These are phyloP conservation scores for Suillus subluteus DNA, from an alignment of 768 basidiomycete species.

Conservation along the genomic window DNA sequence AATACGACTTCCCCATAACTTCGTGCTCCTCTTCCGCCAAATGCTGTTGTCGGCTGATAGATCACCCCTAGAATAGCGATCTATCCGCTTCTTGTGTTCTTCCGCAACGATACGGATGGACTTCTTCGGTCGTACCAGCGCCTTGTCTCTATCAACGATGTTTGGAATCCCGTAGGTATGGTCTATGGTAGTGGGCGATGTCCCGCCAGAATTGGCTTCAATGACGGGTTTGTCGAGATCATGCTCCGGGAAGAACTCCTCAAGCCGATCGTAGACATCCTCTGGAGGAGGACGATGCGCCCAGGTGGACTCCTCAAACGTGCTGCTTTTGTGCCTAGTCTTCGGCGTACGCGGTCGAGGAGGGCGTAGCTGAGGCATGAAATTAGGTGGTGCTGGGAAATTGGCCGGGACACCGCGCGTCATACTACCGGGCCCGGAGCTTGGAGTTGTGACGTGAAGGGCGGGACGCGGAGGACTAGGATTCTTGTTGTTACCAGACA, in stretches of 20 bases:
- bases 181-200: constrained; percentile 73
- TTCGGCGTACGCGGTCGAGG: constrained; percentile 31
- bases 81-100: constrained; percentile 79
- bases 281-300: constrained; percentile 90
- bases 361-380: constrained; percentile 21
- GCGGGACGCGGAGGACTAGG: constrained; percentile 27
- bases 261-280: constrained; percentile 89
- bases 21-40: constrained; percentile 84
- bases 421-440: constrained; percentile 16
- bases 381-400: constrained; percentile 24
- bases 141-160: constrained; percentile 36
- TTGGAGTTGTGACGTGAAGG: constrained; percentile 35
- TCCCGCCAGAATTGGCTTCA: constrained; percentile 79
- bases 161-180: constrained; percentile 42
- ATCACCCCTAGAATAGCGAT: constrained; percentile 68
- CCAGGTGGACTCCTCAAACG: constrained; percentile 81
- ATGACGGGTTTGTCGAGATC: constrained; percentile 96
- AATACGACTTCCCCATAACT: constrained; percentile 91
- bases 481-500: constrained; percentile 10
- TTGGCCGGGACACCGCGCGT: constrained; percentile 22
- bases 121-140: constrained; percentile 72
- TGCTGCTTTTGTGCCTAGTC: constrained; percentile 44
- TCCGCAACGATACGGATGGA: constrained; percentile 92
- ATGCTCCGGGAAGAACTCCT: constrained; percentile 95
- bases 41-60: constrained; percentile 51